These are phyloP conservation scores for Pseudohalonectria lignicola DNA, from an alignment of 2,329 filamentous ascomycete genomes.

Conservation along the genomic window DNA sequence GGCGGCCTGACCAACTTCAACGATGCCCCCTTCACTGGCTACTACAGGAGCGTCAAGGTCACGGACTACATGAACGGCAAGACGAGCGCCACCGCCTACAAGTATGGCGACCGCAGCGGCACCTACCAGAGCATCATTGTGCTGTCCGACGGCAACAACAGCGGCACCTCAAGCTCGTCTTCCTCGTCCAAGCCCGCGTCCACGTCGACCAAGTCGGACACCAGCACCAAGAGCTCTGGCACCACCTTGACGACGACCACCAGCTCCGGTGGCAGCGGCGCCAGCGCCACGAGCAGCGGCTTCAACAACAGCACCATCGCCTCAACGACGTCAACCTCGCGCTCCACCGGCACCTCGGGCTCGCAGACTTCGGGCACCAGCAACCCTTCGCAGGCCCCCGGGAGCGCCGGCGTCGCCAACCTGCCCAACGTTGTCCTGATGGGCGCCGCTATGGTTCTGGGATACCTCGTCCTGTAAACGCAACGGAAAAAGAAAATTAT, in stretches of 20 bases:
- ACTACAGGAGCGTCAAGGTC: constrained; percentile 46
- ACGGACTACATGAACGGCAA: constrained; percentile 42
- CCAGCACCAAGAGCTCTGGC: constrained; percentile 15
- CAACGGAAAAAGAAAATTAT: not conserved
- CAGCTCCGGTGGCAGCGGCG: constrained; percentile 8
- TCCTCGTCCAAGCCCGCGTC: constrained; percentile 15
- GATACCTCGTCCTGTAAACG: constrained; percentile 1
- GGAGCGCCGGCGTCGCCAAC: not conserved
- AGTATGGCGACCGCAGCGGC: constrained; percentile 37
- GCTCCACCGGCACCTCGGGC: not conserved
- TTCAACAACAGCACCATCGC: not conserved
- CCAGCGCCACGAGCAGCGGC: not conserved
- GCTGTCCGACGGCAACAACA: constrained; percentile 19
- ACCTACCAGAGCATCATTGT: constrained; percentile 40
- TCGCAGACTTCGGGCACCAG: not conserved
- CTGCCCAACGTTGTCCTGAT: constrained; percentile 1
- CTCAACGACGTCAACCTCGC: too few species aligned
- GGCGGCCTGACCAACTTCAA: constrained; percentile 45
- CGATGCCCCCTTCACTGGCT: constrained; percentile 40
- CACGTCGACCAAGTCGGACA: constrained; percentile 12
- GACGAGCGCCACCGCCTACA: constrained; percentile 37
- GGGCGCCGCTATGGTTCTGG: constrained; percentile 1
- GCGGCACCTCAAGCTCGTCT: constrained; percentile 11
- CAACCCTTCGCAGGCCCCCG: not conserved
- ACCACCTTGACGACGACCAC: constrained; percentile 1